A percentile compares a stretch with the other conserved stretches of the same genome.
Conservation (phyloP, 768 basidiomycete species). For the Agrocybe praecox region DNA sequence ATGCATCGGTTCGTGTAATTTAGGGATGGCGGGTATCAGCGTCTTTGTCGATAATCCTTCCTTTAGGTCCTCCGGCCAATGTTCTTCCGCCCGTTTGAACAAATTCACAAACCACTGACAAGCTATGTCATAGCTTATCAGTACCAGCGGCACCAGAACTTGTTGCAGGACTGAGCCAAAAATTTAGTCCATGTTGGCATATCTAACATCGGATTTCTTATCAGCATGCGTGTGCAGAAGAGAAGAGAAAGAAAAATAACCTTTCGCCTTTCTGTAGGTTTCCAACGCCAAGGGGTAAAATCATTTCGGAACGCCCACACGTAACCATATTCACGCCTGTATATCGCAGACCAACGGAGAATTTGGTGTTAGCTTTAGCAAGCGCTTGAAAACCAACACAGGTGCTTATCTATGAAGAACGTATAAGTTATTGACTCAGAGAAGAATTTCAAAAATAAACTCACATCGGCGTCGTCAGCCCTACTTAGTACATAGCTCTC, state of each 20-base stretch:
- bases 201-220: constrained; percentile 3
- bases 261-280: constrained; percentile 31
- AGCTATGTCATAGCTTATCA: too few species aligned
- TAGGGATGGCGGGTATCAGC: constrained; percentile 26
- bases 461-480: too few species aligned
- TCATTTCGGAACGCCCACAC: too few species aligned
- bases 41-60: not conserved
- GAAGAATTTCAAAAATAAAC: not conserved
- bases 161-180: not conserved
- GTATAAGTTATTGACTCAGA: not conserved
- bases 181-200: constrained; percentile 17
- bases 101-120: too few species aligned
- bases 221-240: not conserved
- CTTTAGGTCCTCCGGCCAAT: too few species aligned
- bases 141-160: too few species aligned
- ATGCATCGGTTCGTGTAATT: constrained; percentile 34
- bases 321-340: too few species aligned
- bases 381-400: constrained; percentile 15
- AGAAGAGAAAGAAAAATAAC: constrained; percentile 13
- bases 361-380: too few species aligned
- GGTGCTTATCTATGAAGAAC: constrained; percentile 15
- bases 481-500: too few species aligned
- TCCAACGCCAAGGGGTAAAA: too few species aligned
- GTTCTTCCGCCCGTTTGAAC: too few species aligned
- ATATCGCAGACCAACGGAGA: too few species aligned